Conservation (phyloP, 1,284 basidiomycete species). For the Leccinum angustisporum region DNA sequence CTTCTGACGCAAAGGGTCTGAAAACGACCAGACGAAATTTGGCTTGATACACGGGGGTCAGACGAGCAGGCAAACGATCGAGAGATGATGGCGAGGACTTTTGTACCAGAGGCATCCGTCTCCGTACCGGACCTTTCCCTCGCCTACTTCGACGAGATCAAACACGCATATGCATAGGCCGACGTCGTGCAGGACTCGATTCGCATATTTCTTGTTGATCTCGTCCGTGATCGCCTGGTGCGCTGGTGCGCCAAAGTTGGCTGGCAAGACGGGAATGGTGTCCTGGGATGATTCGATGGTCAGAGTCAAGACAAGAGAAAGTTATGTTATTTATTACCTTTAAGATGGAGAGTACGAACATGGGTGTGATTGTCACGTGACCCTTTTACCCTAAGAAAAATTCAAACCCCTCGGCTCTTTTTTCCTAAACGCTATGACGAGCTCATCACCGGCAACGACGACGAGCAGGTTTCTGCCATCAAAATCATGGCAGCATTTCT, state of each 20-base stretch:
- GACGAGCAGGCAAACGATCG: neutral
- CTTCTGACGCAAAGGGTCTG: conserved; percentile 88
- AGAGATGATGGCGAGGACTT: conserved; percentile 48
- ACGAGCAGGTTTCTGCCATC: conserved; percentile 49
- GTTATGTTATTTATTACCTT: conserved; percentile 39
- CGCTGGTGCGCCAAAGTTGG: conserved; percentile 68
- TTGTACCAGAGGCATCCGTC: conserved; percentile 96
- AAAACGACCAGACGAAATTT: conserved; percentile 90
- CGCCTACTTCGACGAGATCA: conserved; percentile 82
- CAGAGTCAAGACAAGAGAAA: neutral
- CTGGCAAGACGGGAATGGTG: conserved; percentile 77
- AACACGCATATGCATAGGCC: conserved; percentile 90
- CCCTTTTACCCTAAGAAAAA: neutral
- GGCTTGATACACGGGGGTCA: conserved; percentile 46
- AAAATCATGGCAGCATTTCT: conserved; percentile 83
- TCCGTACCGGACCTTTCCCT: conserved; percentile 92
- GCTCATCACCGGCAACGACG: conserved; percentile 1
- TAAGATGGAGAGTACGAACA: conserved; percentile 63
- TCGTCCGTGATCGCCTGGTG: conserved; percentile 76
- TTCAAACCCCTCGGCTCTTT: neutral
- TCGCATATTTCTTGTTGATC: conserved; percentile 92
- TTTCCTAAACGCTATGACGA: conserved; percentile 20
- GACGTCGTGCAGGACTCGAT: conserved; percentile 88
- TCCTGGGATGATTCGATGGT: conserved; percentile 44
- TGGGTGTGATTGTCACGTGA: conserved; percentile 33